Conservation (phyloP, 1,284 basidiomycete genomes). For the Pseudozyma tsukubaensis region DNA sequence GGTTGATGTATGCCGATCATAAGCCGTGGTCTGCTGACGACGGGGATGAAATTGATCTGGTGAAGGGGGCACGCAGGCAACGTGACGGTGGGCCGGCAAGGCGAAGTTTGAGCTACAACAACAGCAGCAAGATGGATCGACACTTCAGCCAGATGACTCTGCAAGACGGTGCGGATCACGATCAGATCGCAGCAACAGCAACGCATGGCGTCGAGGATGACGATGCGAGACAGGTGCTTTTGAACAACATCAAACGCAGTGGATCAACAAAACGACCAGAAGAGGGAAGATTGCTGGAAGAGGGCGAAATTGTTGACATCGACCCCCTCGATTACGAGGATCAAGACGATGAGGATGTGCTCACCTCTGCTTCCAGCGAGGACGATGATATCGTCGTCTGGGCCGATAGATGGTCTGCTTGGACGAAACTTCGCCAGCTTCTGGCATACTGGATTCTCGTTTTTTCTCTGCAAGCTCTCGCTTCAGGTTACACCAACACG, state of each 20-base stretch:
- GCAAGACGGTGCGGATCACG: slow-evolving; percentile 28
- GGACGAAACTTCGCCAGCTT: slow-evolving; percentile 38
- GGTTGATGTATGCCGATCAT: slow-evolving; percentile 22
- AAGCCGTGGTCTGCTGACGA: slow-evolving; percentile 32
- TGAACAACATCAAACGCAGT: slow-evolving; percentile 24
- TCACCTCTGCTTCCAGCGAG: slow-evolving; percentile 22
- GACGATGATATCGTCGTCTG: slow-evolving; percentile 24
- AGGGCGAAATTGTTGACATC: slow-evolving; percentile 30
- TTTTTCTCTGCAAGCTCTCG: slow-evolving; percentile 47
- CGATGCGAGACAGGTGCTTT: slow-evolving; percentile 24
- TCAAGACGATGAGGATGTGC: slow-evolving; percentile 20
- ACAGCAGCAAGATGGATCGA: slow-evolving; percentile 18
- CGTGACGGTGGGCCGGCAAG: slow-evolving; percentile 11
- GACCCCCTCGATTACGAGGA: slow-evolving; percentile 43
- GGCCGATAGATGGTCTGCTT: slow-evolving; percentile 47
- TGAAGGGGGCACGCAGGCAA: background rate
- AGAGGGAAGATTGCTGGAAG: slow-evolving; percentile 7
- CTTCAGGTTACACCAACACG: slow-evolving; percentile 47
- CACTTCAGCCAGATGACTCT: slow-evolving; percentile 43
- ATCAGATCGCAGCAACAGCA: slow-evolving; percentile 22
- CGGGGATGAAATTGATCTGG: slow-evolving; percentile 15
- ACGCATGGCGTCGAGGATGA: background rate
- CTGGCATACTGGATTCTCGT: slow-evolving; percentile 29
- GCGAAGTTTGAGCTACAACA: slow-evolving; percentile 28
- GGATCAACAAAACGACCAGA: slow-evolving; percentile 14